These are phyloP conservation scores for Mycena pura DNA, from an alignment of 768 basidiomycete species.

Conservation along the genomic window DNA sequence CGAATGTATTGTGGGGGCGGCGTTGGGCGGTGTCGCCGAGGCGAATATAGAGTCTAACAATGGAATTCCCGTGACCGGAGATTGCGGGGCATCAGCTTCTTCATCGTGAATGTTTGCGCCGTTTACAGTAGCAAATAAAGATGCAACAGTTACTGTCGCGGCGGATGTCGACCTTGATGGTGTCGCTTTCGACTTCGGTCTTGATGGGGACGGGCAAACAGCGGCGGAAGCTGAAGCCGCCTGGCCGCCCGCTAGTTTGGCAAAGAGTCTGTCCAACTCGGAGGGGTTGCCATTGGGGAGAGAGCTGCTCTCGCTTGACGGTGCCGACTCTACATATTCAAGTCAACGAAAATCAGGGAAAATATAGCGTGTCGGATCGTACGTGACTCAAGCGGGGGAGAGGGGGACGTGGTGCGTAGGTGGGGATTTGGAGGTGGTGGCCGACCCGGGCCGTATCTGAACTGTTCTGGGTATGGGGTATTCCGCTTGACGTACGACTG, in stretches of 20 bases:
- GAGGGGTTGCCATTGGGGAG: slow-evolving; percentile 39
- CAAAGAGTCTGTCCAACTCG: slow-evolving; percentile 56
- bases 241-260: slow-evolving; percentile 43
- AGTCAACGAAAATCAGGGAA: not conserved
- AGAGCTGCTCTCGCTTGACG: slow-evolving; percentile 10
- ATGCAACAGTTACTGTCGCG: slow-evolving; percentile 53
- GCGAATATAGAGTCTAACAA: slow-evolving; percentile 78
- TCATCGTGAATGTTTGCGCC: slow-evolving; percentile 24
- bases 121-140: slow-evolving; percentile 51
- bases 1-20: slow-evolving; percentile 12
- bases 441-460: slow-evolving; percentile 69
- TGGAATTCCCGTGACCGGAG: slow-evolving; percentile 57
- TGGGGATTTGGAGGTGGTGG: slow-evolving; percentile 64
- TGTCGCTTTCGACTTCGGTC: slow-evolving; percentile 37
- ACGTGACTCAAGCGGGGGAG: slow-evolving; percentile 31
- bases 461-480: slow-evolving; percentile 74
- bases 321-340: not conserved
- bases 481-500: slow-evolving; percentile 73
- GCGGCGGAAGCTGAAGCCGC: slow-evolving; percentile 29
- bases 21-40: slow-evolving; percentile 52
- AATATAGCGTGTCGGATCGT: not conserved
- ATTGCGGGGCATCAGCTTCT: slow-evolving; percentile 36
- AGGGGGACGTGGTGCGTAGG: slow-evolving; percentile 35
- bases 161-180: slow-evolving; percentile 46
- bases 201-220: slow-evolving; percentile 23